Base-by-base conservation (phyloP, 2,329 filamentous ascomycete species). In the Macroventuria anomochaeta region DNA sequence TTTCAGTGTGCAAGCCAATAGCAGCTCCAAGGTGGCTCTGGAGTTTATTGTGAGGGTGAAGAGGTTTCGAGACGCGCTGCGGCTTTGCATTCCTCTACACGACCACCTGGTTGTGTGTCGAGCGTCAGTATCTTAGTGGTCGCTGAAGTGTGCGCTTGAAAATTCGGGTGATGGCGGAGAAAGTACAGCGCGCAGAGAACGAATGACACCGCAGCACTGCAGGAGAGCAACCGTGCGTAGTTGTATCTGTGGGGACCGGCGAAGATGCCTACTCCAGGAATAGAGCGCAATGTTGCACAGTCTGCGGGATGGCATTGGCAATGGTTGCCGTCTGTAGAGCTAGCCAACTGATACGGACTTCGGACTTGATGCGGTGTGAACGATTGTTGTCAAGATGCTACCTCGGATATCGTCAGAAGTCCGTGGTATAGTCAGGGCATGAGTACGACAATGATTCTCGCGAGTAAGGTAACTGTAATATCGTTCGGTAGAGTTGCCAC, bases 161-260 rank as follows among this genome's bases (percentile, higher is more conserved):
- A 28, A 34, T 8, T 43, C 38, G 51, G 34, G 51, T 33, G 44
- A 28, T 34, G 51, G 34, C 34, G 44, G 44, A 54, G 41, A 26
- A 31, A 28, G 33, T 18, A 18, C 23, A 46, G 34, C 28, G 51
- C 51, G 31, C 39, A 54, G 44, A 48, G 39, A n/a, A 31, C 51
- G 34, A 54, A 54, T 54, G 51, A 40, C 44, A 44, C 28, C 23
- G 12, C 51, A 54, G 44, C 32, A 40, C 20, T 38, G 38, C 50
- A 52, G 28, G 31, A 40, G 7, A 26, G 43, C 26, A 29, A 25
- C 51, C 51, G 51, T 54, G 44, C 51, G 44, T 46, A 23, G 28
- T 49, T 54, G 28, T 54, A 44, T 41, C 26, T 54, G 51, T 49
- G 51, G 51, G 34, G 51, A 48, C 44, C 44, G 51, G 51, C 44